Base-by-base conservation (phyloP, 164 flowering plant genomes). In the Vitis cinerea region DNA sequence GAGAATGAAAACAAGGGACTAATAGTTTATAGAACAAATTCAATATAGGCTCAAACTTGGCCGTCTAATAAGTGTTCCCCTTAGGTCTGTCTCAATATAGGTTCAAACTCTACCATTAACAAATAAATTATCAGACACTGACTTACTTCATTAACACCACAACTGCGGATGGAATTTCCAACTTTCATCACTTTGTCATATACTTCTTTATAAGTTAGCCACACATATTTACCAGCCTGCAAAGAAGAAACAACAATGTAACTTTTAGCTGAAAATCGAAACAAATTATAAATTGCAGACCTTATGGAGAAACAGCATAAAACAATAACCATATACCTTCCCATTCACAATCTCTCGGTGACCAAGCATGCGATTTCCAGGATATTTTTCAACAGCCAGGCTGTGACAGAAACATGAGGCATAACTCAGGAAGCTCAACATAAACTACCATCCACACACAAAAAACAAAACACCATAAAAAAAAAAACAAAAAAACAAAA, bases 161-260 rank as follows among this genome's bases (percentile, higher is more conserved):
- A 81, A 68, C 81, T 82, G 6, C 95, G 88, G 61, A 96, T 87
- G 29, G 98, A 73, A 51, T 74, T 73, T 64, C 95, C 99, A 75
- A 91, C 74, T 79, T 89, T 85, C 47, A 88, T 68, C 7, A 89
- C 97, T 47, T 72, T 13, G 74, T 86, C 94, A 76, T 93, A 88
- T 1, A 93, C 98, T 78, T 96, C 86, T 76, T 86, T 83, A 77
- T 96, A 96, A 11, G 91, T 96, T 67, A 77, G 77, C 99, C 99
- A 96, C 58, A 74, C 86, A 78, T 93, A 96, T 70, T 83, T 68
- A 61, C 98, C 97, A 58, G 91, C 79, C 99, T 96, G 88, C 67
- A 81, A 57, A 69, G 2, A 17, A 51, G 27, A 44, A 55, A 30
- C 48, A 54, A 29, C 10, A 29, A 16, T 48, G 7, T 3, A 1